Evolutionary conservation across 768 basidiomycete species (phyloP), one percentile per base, ranked within the genome.

Genomic region (Astraeus odoratus): DNA sequence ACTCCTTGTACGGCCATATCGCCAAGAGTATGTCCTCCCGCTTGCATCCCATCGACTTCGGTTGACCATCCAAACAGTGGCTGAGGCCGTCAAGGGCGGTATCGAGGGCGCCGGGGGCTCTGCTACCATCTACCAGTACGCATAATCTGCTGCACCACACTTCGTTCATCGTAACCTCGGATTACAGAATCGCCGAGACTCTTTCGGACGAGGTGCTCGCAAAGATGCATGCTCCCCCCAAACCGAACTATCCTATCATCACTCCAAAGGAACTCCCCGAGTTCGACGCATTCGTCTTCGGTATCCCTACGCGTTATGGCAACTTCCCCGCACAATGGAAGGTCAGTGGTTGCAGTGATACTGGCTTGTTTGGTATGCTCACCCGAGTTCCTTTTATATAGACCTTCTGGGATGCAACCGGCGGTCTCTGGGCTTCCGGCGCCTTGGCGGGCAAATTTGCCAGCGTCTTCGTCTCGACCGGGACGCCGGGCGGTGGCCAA

Each of bases 281-380:
- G 5, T 85, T 74, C 56, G 86, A 94, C 54, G 89, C 77, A 5
- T 81, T 77, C 73, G 52, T 94, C 51, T 71, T 89, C 42, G 90
- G 87, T 48, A 70, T 89, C 46, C 83, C 83, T 42, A 86, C 85
- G 22, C 83, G 90, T 55, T 94, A 77, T 66, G 90, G 90, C 33
- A 80, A 75, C 56, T 81, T 87, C 63, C 78, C 89, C 20, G 84
- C 71, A 2, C 90, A 93, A 54, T 84, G 79, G 79, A 86, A 84
- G 76, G 82, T 78, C 42, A 2, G 68, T 52, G 31, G 22, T 29
- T 1, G 20, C 16, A 10, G 25, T 10, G 10, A 2, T 24, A 13
- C 7, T 39, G n/a, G 25, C 27, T 5, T 13, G 5, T 9, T 20
- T 18, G 24, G 41, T n/a, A n/a, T n/a, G n/a, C n/a, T n/a, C 37